Base-by-base conservation (phyloP, 495 filamentous ascomycete genomes). In the Hyphodiscus hymeniophilus region DNA sequence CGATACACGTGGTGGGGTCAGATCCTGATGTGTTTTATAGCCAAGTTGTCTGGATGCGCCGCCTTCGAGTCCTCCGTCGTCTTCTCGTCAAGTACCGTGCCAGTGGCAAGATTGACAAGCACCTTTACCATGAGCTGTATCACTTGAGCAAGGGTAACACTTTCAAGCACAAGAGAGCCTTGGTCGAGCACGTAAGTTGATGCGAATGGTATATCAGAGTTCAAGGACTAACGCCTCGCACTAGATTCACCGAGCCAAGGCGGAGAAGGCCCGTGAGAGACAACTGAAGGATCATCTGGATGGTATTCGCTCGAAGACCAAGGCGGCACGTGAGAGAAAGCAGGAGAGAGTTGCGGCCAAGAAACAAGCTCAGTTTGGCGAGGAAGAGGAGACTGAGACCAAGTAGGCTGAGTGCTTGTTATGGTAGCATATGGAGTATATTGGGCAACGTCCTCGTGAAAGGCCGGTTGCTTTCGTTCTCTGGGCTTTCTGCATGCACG, bases 81-180 rank as follows among this genome's bases (percentile, higher is more conserved):
- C 85, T 99, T 38, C 81, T 99, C 59, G 91, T 95, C 77, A 95
- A 96, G 76, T 99, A 99, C 79, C 92, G 92, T 74, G 91, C 89
- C 68, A 82, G 83, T 64, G 92, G 92, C 72, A 99, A 99, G 85
- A 99, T 99, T 72, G 92, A 99, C 78, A 99, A 99, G 82, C 94
- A 99, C 79, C 89, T 99, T 44, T 99, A 99, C 81, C 92, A 99
- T 80, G 87, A 95, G 77, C 89, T 99, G 56, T 99, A 99, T 79
- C 90, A 95, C 71, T 75, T 94, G 62, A 86, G 84, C 83, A 99
- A 99, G 89, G 92, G 92, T 94, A 99, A 99, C 82, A 91, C 92
- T 68, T 99, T 99, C 85, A 99, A 99, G 89, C 92, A 99, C 84
- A 99, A 95, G 88, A 85, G 92, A 66, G 92, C 87, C 56, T 82